These are phyloP conservation scores for Sisymbrium altissimum DNA, from an alignment of 345 rosid species.

Conservation along the genomic window DNA sequence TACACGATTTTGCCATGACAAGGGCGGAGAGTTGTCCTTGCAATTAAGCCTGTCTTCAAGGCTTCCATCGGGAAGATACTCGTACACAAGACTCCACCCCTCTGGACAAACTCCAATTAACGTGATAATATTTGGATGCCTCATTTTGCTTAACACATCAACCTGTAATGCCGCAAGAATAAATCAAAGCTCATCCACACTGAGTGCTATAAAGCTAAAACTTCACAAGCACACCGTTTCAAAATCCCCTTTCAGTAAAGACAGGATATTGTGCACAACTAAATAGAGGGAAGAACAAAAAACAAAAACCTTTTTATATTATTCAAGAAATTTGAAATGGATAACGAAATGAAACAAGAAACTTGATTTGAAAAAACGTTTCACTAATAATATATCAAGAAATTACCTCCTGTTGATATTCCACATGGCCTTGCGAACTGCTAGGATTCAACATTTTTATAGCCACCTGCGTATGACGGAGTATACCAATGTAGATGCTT, in stretches of 20 bases:
- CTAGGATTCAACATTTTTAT: constrained; percentile 63
- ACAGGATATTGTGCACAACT: not conserved
- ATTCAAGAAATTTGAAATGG: no score
- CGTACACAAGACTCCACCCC: constrained; percentile 74
- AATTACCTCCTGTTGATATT: constrained; percentile 85
- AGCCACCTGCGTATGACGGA: constrained; percentile 68
- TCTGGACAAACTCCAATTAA: constrained; percentile 92
- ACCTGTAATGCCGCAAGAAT: constrained; percentile 49
- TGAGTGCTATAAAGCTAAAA: not conserved
- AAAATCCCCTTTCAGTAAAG: not conserved
- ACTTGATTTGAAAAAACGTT: not conserved
- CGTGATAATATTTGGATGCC: constrained; percentile 88
- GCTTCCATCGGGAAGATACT: constrained; percentile 84
- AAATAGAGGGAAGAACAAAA: not conserved
- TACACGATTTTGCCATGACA: constrained; percentile 87
- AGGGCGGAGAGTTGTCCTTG: constrained; percentile 66
- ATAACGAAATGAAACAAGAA: constrained; percentile 9
- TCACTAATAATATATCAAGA: constrained; percentile 4
- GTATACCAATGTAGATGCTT: constrained; percentile 63
- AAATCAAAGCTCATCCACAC: constrained; percentile 14
- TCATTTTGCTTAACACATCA: constrained; percentile 70
- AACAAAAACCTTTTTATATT: no score
- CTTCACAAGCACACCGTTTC: not conserved
- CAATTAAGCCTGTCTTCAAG: constrained; percentile 91
- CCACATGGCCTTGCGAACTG: constrained; percentile 80